phyloP scores from a whole-genome alignment of 805 yeast species.

The Metschnikowia continentalis region DNA sequence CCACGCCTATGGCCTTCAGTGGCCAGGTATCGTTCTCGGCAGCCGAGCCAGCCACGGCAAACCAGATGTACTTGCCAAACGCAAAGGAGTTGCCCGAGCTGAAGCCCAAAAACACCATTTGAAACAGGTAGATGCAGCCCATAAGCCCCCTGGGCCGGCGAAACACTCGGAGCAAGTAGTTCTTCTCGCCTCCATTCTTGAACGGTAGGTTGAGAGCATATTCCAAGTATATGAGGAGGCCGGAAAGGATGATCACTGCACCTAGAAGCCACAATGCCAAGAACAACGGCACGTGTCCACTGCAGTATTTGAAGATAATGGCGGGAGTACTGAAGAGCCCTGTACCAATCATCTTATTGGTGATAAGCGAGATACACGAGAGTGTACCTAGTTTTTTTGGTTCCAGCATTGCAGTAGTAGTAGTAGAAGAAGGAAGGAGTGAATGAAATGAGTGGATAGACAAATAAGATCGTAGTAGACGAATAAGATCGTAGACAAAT shows the following conservation, averaged over 20 bases:
- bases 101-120: constrained; percentile 54
- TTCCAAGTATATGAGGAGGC: constrained; percentile 39
- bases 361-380: constrained; percentile 43
- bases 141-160: constrained; percentile 29
- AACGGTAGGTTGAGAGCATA: constrained; percentile 39
- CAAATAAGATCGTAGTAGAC: too few relatives aligned
- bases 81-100: constrained; percentile 63
- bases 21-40: constrained; percentile 24
- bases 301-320: constrained; percentile 50
- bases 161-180: constrained; percentile 35
- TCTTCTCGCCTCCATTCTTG: constrained; percentile 41
- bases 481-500: too few relatives aligned
- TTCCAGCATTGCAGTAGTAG: constrained; percentile 1
- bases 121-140: constrained; percentile 44
- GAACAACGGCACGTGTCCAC: constrained; percentile 36
- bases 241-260: constrained; percentile 35
- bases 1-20: constrained; percentile 48
- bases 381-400: constrained; percentile 22
- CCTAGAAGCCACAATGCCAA: constrained; percentile 33
- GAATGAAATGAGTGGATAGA: too few relatives aligned
- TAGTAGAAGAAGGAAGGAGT: too few relatives aligned
- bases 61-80: constrained; percentile 56
- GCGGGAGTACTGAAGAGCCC: constrained; percentile 71
- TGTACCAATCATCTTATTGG: constrained; percentile 71
- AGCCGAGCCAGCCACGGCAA: constrained; percentile 27